Evolutionary conservation across 768 basidiomycete species (phyloP), one percentile per base, ranked within the genome.

Genomic region (Panellus pusillus): DNA sequence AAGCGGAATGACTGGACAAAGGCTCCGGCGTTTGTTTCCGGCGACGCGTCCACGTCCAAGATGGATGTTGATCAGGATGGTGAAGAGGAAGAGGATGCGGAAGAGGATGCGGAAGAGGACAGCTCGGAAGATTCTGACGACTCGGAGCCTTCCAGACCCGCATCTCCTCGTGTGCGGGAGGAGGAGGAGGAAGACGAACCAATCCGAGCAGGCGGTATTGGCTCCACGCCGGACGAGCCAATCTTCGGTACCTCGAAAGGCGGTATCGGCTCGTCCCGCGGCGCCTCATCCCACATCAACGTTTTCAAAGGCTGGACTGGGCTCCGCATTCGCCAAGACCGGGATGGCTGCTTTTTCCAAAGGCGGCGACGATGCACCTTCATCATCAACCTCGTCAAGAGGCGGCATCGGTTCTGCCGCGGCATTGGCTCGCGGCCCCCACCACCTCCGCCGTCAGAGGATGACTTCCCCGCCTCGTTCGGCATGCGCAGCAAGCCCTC

Each of bases 21-120:
- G 72, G 84, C 86, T 3, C 90, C 90, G 12, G 79, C 86, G 1
- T 93, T 92, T 64, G 81, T 89, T 12, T 78, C 83, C 1, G 76
- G 83, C 15, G 78, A 82, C 54, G 77, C 75, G 61, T 57, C 54
- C 19, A 46, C 20, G 13, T 46, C 48, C 29, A 72, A 76, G 31
- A 72, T 78, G 36, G 78, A 82, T 40, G 69, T 74, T 44, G 70
- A 77, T 31, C 28, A 62, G 14, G 54, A 46, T 3, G 57, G 63
- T 9, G 66, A 69, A 9, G 43, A 62, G 29, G 63, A 62, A 20
- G 67, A 66, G 18, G 68, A 61, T 32, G 71, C 69, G 24, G 70
- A 63, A 17, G 67, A 70, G 53, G 74, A 71, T 35, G 71, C 74
- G 47, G 72, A 63, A 52, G 72, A 69, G 42, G 72, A 69, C 51